These are phyloP conservation scores for Coemansia sp. DNA, from an alignment of 192 early-diverging fungal genomes.

Conservation along the genomic window DNA sequence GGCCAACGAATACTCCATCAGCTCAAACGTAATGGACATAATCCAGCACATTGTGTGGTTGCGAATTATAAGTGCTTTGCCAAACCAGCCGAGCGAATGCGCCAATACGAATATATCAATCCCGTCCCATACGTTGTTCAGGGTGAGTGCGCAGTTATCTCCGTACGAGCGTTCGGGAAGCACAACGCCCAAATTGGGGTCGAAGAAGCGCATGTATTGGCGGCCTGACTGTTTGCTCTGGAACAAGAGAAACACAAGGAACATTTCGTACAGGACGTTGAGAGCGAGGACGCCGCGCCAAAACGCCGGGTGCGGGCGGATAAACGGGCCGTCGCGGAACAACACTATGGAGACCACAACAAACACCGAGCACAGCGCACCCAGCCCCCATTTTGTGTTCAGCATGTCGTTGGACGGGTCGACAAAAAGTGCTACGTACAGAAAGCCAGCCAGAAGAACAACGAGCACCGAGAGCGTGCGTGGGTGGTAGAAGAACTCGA, in stretches of 20 bases:
- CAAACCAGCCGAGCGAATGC: slow-evolving; percentile 92
- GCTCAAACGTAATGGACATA: slow-evolving; percentile 89
- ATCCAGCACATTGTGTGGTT: slow-evolving; percentile 98
- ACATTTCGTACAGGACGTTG: slow-evolving; percentile 85
- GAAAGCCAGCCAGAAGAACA: slow-evolving; percentile 41
- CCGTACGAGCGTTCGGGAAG: slow-evolving; percentile 94
- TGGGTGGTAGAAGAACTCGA: slow-evolving; percentile 53
- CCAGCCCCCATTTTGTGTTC: slow-evolving; percentile 51
- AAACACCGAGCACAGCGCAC: slow-evolving; percentile 59
- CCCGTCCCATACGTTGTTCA: slow-evolving; percentile 73
- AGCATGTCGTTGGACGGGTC: slow-evolving; percentile 52
- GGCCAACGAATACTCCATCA: slow-evolving; percentile 91
- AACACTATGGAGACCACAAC: slow-evolving; percentile 83
- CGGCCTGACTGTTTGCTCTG: slow-evolving; percentile 89
- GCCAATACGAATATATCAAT: slow-evolving; percentile 93
- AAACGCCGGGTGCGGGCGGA: slow-evolving; percentile 89
- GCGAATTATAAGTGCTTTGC: slow-evolving; percentile 87
- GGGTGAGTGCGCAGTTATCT: slow-evolving; percentile 81
- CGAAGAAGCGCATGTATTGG: slow-evolving; percentile 74
- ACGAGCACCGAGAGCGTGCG: slow-evolving; percentile 46
- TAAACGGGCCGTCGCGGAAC: slow-evolving; percentile 92
- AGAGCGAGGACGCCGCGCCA: slow-evolving; percentile 87
- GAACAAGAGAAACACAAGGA: slow-evolving; percentile 88
- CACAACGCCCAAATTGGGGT: slow-evolving; percentile 73
- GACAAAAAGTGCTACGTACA: slow-evolving; percentile 47